These are phyloP conservation scores for Penicillium turbatum DNA, from an alignment of 495 filamentous ascomycete genomes.

Conservation along the genomic window DNA sequence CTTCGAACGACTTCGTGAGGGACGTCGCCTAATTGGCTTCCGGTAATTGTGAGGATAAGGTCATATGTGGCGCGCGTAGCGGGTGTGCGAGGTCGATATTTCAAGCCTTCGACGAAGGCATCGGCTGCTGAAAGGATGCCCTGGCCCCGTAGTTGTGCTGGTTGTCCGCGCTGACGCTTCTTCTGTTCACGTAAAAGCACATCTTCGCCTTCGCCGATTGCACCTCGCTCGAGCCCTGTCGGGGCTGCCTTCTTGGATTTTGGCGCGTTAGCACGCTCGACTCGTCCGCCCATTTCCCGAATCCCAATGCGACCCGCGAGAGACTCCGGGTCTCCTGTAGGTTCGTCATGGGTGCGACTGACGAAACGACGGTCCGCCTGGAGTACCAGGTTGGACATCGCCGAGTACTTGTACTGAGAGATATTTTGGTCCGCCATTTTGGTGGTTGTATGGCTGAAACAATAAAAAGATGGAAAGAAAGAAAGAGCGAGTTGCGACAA, in stretches of 20 bases:
- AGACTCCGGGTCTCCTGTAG: conserved; percentile 95
- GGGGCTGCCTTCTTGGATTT: conserved; percentile 67
- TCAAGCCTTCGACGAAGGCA: conserved; percentile 76
- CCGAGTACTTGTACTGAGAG: conserved; percentile 99
- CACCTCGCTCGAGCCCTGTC: conserved; percentile 67
- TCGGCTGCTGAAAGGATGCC: conserved; percentile 84
- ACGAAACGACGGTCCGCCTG: conserved; percentile 97
- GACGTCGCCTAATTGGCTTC: conserved; percentile 85
- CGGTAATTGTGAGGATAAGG: conserved; percentile 86
- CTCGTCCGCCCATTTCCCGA: conserved; percentile 86
- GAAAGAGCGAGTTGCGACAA: conserved; percentile 30
- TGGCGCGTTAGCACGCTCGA: conserved; percentile 72
- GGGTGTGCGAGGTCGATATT: conserved; percentile 85
- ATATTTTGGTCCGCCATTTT: conserved; percentile 92
- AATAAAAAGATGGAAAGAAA: conserved; percentile 15
- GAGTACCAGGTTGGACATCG: conserved; percentile 99
- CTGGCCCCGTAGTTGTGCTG: conserved; percentile 65
- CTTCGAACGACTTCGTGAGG: conserved; percentile 87
- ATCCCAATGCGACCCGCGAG: conserved; percentile 90
- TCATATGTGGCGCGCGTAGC: conserved; percentile 95
- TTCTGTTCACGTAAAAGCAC: conserved; percentile 81
- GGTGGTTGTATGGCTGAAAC: conserved; percentile 14
- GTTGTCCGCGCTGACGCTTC: conserved; percentile 76
- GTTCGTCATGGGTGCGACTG: conserved; percentile 85
- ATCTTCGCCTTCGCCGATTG: conserved; percentile 79